Conservation (phyloP, 2,329 filamentous ascomycete genomes). For the Fusarium annulatum region DNA sequence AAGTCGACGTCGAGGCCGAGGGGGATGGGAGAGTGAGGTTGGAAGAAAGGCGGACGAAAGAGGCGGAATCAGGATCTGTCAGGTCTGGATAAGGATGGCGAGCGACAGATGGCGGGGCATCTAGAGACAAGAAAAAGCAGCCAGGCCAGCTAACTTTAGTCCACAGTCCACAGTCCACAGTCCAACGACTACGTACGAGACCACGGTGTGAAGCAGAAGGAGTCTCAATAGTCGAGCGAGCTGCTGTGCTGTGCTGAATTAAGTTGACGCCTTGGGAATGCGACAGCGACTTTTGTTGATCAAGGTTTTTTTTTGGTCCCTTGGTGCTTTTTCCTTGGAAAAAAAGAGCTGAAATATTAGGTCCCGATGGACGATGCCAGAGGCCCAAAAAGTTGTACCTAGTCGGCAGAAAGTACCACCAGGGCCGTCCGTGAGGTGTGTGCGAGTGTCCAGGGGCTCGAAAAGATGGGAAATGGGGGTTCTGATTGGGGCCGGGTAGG, state of each 20-base stretch:
- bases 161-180: conserved; percentile 39
- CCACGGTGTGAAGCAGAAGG: conserved; percentile 23
- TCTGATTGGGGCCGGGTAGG: conserved; percentile 44
- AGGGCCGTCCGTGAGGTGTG: conserved; percentile 27
- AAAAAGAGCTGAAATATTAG: conserved; percentile 34
- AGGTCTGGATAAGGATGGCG: conserved; percentile 44
- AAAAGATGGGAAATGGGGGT: conserved; percentile 28
- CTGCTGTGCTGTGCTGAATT: neutral
- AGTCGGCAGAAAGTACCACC: conserved; percentile 38
- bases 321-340: conserved; percentile 17
- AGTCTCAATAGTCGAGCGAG: conserved; percentile 8
- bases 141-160: conserved; percentile 14
- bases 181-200: conserved; percentile 17
- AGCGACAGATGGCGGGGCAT: conserved; percentile 47
- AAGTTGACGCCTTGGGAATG: conserved; percentile 17
- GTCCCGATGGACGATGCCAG: conserved; percentile 37
- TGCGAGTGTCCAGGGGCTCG: conserved; percentile 36
- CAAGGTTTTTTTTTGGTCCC: neutral
- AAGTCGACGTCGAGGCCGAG: conserved; percentile 43
- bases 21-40: conserved; percentile 38
- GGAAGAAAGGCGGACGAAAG: conserved; percentile 34
- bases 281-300: conserved; percentile 12
- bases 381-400: conserved; percentile 38
- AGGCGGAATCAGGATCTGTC: conserved; percentile 47
- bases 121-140: conserved; percentile 40